Conservation (phyloP, 2,329 filamentous ascomycete genomes). For the Fusarium burgessii region DNA sequence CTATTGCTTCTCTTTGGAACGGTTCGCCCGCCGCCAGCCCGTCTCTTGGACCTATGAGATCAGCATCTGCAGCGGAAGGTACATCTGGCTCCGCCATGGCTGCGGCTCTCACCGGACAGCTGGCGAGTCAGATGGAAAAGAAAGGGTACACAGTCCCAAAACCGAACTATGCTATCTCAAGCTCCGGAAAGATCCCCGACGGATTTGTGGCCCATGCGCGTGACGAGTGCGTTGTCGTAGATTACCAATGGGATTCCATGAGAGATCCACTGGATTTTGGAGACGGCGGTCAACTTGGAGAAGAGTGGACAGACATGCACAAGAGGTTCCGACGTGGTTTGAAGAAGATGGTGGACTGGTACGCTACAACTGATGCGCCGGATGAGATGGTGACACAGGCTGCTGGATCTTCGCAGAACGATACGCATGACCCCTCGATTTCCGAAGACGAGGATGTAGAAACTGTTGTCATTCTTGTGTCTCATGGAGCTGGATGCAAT, state of each 20-base stretch:
- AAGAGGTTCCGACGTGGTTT: conserved; percentile 85
- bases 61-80: conserved; percentile 43
- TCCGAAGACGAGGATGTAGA: conserved; percentile 74
- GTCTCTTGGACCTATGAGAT: conserved; percentile 30
- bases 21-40: conserved; percentile 48
- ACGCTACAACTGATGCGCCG: conserved; percentile 67
- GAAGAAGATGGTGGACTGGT: conserved; percentile 86
- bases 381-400: conserved; percentile 62
- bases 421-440: conserved; percentile 49
- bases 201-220: conserved; percentile 93
- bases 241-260: conserved; percentile 97
- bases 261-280: conserved; percentile 83
- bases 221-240: conserved; percentile 86
- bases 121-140: conserved; percentile 42
- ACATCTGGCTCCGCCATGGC: conserved; percentile 50
- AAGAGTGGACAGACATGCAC: conserved; percentile 98
- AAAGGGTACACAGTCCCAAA: conserved; percentile 78
- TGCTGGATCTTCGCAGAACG: conserved; percentile 40
- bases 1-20: conserved; percentile 51
- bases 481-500: conserved; percentile 96
- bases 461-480: conserved; percentile 86
- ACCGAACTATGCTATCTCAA: conserved; percentile 85
- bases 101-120: conserved; percentile 51
- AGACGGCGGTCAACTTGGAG: conserved; percentile 85
- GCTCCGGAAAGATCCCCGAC: conserved; percentile 82